These are phyloP conservation scores for Apiotrichum sp. DNA, from an alignment of 1,284 basidiomycete species.

Conservation along the genomic window DNA sequence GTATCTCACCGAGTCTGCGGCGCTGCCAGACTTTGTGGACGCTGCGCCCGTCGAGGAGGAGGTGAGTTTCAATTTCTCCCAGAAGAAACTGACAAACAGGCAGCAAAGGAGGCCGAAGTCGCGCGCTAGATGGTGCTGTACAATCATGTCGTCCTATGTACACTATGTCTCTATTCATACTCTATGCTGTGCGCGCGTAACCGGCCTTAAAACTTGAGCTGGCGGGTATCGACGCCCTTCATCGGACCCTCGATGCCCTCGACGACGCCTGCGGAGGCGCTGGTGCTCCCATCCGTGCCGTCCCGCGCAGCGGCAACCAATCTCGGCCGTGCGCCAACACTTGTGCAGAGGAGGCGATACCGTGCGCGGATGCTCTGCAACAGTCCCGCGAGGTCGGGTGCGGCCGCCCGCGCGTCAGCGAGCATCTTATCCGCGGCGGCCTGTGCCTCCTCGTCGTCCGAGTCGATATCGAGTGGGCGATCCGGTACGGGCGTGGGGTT, in stretches of 20 bases:
- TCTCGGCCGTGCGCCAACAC: slow-evolving; percentile 65
- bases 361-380: slow-evolving; percentile 79
- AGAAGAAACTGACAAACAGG: neutral
- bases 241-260: slow-evolving; percentile 43
- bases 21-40: slow-evolving; percentile 83
- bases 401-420: slow-evolving; percentile 26
- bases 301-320: slow-evolving; percentile 30
- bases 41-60: slow-evolving; percentile 57
- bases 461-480: slow-evolving; percentile 1
- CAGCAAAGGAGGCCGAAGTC: slow-evolving; percentile 21
- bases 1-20: slow-evolving; percentile 76
- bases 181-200: neutral
- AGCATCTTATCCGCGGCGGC: neutral
- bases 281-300: slow-evolving; percentile 3
- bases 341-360: slow-evolving; percentile 78
- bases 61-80: slow-evolving; percentile 19
- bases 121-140: slow-evolving; percentile 16
- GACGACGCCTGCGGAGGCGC: slow-evolving; percentile 16
- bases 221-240: slow-evolving; percentile 44
- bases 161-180: slow-evolving; percentile 1
- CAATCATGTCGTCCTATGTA: slow-evolving; percentile 3
- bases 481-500: slow-evolving; percentile 54
- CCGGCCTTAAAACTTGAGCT: slow-evolving; percentile 30
- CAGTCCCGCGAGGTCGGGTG: slow-evolving; percentile 57
- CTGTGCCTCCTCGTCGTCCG: neutral